Conservation (phyloP, 2,329 filamentous ascomycete species). For the Diplodia corticola region DNA sequence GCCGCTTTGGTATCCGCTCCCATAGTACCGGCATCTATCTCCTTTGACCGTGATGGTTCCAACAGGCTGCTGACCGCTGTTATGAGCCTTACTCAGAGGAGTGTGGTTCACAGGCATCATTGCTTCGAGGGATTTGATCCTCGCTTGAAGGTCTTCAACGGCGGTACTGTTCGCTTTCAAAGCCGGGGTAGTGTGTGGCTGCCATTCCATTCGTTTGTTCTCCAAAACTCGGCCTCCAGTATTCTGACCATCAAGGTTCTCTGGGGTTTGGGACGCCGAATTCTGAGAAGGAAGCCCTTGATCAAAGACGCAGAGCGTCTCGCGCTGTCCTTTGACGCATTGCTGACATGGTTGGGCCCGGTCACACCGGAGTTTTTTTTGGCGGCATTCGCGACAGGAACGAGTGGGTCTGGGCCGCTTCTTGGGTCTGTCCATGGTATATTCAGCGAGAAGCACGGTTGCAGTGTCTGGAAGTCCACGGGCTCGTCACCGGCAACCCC, state of each 20-base stretch:
- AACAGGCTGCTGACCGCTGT: not conserved
- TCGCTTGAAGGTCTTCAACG: slow-evolving; percentile 27
- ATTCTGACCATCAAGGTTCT: not conserved
- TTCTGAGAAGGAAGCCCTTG: not conserved
- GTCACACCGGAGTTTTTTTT: slow-evolving; percentile 34
- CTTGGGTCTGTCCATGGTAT: slow-evolving; percentile 4
- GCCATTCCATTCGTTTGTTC: not conserved
- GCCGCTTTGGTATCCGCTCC: slow-evolving; percentile 26
- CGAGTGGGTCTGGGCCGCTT: slow-evolving; percentile 31
- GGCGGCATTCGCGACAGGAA: slow-evolving; percentile 31
- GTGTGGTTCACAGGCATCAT: slow-evolving; percentile 17
- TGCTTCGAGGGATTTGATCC: slow-evolving; percentile 29
- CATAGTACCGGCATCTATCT: slow-evolving; percentile 3
- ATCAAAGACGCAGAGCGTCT: slow-evolving; percentile 27
- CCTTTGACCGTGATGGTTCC: not conserved
- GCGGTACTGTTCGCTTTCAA: not conserved
- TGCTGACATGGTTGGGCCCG: slow-evolving; percentile 31
- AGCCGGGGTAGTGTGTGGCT: not conserved
- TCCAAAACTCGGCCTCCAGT: too few relatives aligned
- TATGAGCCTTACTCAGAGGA: too few relatives aligned
- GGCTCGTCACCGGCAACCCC: not conserved
- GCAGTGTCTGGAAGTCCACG: too few relatives aligned
- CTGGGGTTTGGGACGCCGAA: not conserved
- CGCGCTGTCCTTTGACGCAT: slow-evolving; percentile 24
- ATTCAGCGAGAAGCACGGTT: not conserved